Evolutionary conservation across 164 flowering plant species (phyloP), one percentile per base, ranked within the genome.

Genomic region (Piper longum): DNA sequence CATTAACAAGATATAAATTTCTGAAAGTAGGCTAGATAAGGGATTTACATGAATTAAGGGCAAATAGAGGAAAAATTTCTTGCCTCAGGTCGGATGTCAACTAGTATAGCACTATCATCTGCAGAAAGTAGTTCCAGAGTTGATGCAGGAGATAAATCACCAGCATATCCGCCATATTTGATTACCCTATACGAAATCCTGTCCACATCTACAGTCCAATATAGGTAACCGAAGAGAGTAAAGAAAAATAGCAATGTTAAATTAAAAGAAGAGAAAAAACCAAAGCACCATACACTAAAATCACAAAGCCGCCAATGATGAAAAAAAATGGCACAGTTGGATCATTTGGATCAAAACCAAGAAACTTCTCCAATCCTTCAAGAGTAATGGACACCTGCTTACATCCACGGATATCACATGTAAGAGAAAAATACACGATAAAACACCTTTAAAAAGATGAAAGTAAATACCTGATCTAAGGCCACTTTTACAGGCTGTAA

Each of bases 41-140:
- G 57, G 17, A 41, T 8, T 43, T 19, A 19, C 17, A 11, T 19
- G 59, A 77, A 77, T 69, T 75, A 72, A 81, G 82, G 80, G 82
- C 68, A 72, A 66, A 83, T 74, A 77, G 75, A 61, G 75, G 79
- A 76, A 82, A 84, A 76, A 71, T 78, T 74, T 74, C 98, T 93
- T 89, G 89, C 98, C 97, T 93, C 98, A 66, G 92, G 84, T 81
- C 98, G 81, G 79, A 90, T 76, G 80, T 93, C 98, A 68, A 90
- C 77, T 48, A 93, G 90, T 19, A 81, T 80, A 54, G 64, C 83
- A 71, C 78, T 78, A 41, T 81, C 80, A 65, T 82, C 78, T 59
- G 80, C 80, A 19, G 57, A 70, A 72, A 93, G 77, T 65, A 88
- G 77, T 69, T 86, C 87, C 65, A 86, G 70, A 66, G 92, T 72